Evolutionary conservation across 177 flowering plant genomes (phyloP), one percentile per base, ranked within the genome.

Genomic region (Vitis hybrid): DNA sequence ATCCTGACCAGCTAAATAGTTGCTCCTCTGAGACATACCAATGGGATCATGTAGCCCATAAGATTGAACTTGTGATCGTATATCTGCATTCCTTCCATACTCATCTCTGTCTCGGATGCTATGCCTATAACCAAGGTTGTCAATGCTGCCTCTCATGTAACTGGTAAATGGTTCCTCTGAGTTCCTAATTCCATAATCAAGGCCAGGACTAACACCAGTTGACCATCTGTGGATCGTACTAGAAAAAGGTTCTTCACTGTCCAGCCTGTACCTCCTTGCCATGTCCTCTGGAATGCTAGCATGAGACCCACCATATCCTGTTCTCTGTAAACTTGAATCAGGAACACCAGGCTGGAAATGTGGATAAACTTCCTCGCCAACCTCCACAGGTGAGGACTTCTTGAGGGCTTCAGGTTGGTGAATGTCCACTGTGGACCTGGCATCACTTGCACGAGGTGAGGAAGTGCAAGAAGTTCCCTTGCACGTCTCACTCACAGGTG

Each of bases 41-140:
- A 74, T 73, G 11, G 66, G 71, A 38, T 71, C 75, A 28, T 47
- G 83, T 10, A 52, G 81, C 18, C 87, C 87, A 71, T 76, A 85
- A 33, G 69, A 60, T 24, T 19, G 85, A 60, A 75, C 67, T 11
- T 67, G 82, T 20, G 68, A 15, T 28, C 77, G 66, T 15, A 64
- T 18, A 28, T 78, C 78, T 1, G 54, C 11, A 11, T 66, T 75
- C 69, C 71, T 78, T 44, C 58, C 24, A 54, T 53, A 68, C 18
- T 73, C 80, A 18, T 70, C 76, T 10, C 31, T 15, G 15, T 59
- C 76, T 19, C 38, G 52, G 7, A 55, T 22, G 61, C 73, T 67
- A 22, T 79, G 64, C 28, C 64, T 71, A 54, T 69, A 71, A 53
- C 64, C 66, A 38, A 47, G 44, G 68, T 49, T 31, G 66, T 78